phyloP scores from a whole-genome alignment of 2,329 filamentous ascomycete genomes.

The Talaromyces amestolkiae region DNA sequence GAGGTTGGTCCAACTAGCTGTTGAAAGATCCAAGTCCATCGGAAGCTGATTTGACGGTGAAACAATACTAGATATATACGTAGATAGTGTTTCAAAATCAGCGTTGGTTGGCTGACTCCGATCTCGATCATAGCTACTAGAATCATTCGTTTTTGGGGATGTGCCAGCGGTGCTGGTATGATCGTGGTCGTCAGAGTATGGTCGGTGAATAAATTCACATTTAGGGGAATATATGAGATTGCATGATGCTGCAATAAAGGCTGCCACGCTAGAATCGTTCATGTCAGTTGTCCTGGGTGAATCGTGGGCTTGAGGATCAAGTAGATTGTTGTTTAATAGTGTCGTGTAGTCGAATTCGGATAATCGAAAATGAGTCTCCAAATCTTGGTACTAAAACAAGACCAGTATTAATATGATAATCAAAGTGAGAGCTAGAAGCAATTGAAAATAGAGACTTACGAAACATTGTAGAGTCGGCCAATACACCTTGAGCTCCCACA shows the following conservation, averaged over 20 bases:
- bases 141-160: neutral
- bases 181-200: neutral
- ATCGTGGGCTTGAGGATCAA: neutral
- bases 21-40: neutral
- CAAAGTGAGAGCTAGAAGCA: too few species aligned
- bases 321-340: neutral
- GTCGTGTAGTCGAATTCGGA: neutral
- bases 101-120: neutral
- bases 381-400: neutral
- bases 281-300: neutral
- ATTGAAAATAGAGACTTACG: neutral
- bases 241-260: neutral
- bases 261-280: neutral
- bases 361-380: neutral
- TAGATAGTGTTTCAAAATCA: neutral
- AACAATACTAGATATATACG: neutral
- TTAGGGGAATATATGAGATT: neutral
- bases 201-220: neutral
- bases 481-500: slow-evolving; percentile 13
- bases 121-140: neutral
- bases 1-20: neutral
- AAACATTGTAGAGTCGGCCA: slow-evolving; percentile 7
- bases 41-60: neutral
- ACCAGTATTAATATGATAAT: neutral
- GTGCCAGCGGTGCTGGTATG: neutral